Percentiles rank a stretch among this genome's conserved stretches.
Evolutionary conservation across 345 rosid species (phyloP).

Genomic region (Firmiana major): DNA sequence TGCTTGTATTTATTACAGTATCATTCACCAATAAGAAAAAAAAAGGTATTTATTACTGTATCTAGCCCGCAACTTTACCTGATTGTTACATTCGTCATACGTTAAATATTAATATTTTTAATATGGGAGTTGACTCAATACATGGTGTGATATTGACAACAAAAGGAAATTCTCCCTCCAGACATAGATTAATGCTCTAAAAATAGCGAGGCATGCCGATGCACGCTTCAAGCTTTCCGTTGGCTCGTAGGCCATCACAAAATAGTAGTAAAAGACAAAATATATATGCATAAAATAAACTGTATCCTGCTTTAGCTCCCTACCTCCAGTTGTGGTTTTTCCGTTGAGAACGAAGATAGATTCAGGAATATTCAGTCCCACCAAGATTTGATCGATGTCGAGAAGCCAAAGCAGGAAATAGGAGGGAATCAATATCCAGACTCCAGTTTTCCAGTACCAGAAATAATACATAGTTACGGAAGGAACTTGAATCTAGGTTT

Average conservation of each 20-base stretch:
- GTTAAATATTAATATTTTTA: no score
- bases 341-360: no score
- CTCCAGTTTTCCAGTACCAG: background rate
- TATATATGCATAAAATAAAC: background rate
- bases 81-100: no score
- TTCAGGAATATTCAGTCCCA: no score
- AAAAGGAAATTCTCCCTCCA: background rate
- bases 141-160: no score
- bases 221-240: background rate
- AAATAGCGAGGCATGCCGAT: background rate
- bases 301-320: background rate
- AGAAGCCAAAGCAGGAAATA: background rate
- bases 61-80: no score
- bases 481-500: background rate
- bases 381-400: no score
- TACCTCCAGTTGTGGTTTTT: background rate
- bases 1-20: no score
- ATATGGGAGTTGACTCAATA: no score
- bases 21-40: no score
- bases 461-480: no score
- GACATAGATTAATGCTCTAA: background rate
- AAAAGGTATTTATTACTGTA: no score
- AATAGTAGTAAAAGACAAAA: background rate
- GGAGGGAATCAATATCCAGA: background rate
- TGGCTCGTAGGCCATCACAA: background rate